Evolutionary conservation across 768 basidiomycete species (phyloP).

Genomic region (Rhodotorula taiwanensis): DNA sequence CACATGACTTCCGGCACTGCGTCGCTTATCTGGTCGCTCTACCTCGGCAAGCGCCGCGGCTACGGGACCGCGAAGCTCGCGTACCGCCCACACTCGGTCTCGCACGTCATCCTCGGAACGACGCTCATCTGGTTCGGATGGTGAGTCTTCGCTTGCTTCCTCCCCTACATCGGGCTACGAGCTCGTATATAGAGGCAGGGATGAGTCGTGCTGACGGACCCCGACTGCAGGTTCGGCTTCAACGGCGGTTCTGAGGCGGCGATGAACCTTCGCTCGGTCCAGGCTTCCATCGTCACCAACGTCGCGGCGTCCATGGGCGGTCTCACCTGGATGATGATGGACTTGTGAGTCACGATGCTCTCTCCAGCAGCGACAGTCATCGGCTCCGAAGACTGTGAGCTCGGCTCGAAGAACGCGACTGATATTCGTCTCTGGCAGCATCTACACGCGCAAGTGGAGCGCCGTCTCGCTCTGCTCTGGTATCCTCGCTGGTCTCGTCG

Average conservation of each 20-base stretch:
- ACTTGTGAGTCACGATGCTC: constrained; percentile 6
- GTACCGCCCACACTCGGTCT: constrained; percentile 51
- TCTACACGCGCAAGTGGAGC: constrained; percentile 55
- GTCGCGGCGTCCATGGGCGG: constrained; percentile 69
- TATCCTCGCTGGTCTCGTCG: constrained; percentile 67
- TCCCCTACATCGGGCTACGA: no score
- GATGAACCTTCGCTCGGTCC: constrained; percentile 76
- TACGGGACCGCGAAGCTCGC: constrained; percentile 47
- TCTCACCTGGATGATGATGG: constrained; percentile 55
- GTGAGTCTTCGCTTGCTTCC: background rate
- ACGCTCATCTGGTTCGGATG: constrained; percentile 75
- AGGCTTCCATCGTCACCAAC: constrained; percentile 85
- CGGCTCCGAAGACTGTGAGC: no score
- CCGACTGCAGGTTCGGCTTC: constrained; percentile 63
- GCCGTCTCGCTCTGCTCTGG: constrained; percentile 92
- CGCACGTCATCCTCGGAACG: constrained; percentile 85
- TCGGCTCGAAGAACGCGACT: no score
- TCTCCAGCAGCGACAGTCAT: no score
- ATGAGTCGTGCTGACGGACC: background rate
- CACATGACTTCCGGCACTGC: constrained; percentile 79
- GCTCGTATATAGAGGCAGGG: no score
- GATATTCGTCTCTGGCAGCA: background rate
- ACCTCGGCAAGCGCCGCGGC: constrained; percentile 69
- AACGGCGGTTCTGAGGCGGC: constrained; percentile 85
- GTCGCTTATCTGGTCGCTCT: constrained; percentile 77